Base-by-base conservation (phyloP, 1,284 basidiomycete genomes). In the Ganoderma meredithae region DNA sequence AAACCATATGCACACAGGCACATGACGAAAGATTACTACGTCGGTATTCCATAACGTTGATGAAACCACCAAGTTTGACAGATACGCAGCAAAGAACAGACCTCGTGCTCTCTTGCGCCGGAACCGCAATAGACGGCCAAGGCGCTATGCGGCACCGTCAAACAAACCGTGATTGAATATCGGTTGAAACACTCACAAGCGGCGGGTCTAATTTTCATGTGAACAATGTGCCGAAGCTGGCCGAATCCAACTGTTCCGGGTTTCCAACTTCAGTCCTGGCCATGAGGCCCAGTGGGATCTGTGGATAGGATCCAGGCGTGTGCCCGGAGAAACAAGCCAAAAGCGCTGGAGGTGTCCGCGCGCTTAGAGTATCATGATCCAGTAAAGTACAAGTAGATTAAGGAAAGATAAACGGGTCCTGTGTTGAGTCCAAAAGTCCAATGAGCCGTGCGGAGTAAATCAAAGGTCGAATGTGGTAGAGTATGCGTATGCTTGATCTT, bases 401-500 rank as follows among this genome's bases (percentile, higher is more conserved):
- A 47, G 44, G 41, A 44, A 43, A 33, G 60, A 27, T 41, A 31
- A 59, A 44, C 27, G 62, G 36, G 40, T 19, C 58, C 47, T 10
- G 10, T 33, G 40, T 36, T 25, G 17, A 60, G 44, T 64, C 49
- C 47, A 22, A 39, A 43, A 13, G 13, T 52, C 31, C 55, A 27
- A 62, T 17, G 40, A 41, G 44, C 36, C 31, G 49, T 22, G 44
- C 22, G 27, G 17, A 49, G 31, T 19, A 19, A 52, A 25, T 17
- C 44, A 47, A 13, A 25, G 19, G 22, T 22, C 43, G 55, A 36
- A 10, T 22, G 27, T 0, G 8, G 25, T 47, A 31, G 55, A 55
- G 62, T 43, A 60, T 68, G n/a, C 36, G 62, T 43, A 60, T 68
- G n/a, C 36, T 22, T 19, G 53, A 49, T 68, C 66, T 66, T 70